Evolutionary conservation across 2,329 filamentous ascomycete species (phyloP).

Genomic region (Fusarium sacchari): DNA sequence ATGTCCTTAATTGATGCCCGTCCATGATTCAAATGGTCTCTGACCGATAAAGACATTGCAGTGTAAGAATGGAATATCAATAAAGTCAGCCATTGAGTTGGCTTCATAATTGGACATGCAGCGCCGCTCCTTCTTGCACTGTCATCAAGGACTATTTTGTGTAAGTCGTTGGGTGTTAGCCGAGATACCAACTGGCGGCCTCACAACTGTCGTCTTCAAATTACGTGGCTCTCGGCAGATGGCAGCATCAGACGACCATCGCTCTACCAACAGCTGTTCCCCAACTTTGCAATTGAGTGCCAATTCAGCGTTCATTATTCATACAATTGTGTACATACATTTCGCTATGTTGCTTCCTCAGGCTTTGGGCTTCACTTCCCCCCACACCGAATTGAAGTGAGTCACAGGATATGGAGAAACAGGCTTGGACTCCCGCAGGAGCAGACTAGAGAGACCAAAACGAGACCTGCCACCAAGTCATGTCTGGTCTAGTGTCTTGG

Average conservation of each 20-base stretch:
- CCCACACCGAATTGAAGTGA: constrained; percentile 39
- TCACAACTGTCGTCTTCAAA: background rate
- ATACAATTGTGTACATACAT: background rate
- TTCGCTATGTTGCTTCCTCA: constrained; percentile 8
- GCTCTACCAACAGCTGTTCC: background rate
- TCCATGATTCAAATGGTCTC: background rate
- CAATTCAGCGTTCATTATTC: background rate
- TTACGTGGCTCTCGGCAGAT: background rate
- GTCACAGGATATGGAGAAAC: constrained; percentile 42
- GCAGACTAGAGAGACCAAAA: constrained; percentile 37
- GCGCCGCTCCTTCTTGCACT: background rate
- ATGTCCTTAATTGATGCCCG: background rate
- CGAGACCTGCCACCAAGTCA: constrained; percentile 36
- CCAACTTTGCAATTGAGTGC: background rate
- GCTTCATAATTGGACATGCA: background rate
- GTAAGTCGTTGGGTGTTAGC: background rate
- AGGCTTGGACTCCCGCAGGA: constrained; percentile 35
- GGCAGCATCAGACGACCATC: background rate
- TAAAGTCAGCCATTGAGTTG: background rate
- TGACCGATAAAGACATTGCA: background rate
- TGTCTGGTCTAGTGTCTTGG: constrained; percentile 28
- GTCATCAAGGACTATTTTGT: background rate
- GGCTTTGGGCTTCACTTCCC: constrained; percentile 12
- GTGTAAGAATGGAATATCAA: background rate
- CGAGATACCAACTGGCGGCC: constrained; percentile 16